A percentile compares a stretch with the other conserved stretches of the same genome.
phyloP scores from a whole-genome alignment of 306 rosid species.

The Vigna radiata region DNA sequence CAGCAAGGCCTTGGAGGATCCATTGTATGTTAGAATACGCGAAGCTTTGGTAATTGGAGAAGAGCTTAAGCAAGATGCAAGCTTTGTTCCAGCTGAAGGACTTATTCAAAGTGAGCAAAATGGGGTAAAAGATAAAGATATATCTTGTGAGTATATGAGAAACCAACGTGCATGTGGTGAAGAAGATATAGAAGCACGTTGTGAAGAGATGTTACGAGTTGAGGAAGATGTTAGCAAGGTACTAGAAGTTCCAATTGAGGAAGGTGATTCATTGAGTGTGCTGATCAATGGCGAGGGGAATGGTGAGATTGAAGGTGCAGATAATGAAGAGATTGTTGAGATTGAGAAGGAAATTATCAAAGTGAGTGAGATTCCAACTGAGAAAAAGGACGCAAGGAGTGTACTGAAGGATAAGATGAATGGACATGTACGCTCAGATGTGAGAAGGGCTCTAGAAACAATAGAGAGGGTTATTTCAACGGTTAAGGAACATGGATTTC shows the following conservation, averaged over 20 bases:
- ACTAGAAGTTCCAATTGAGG: constrained; percentile 30
- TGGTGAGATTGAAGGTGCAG: no score
- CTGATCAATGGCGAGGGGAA: constrained; percentile 43
- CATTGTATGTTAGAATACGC: constrained; percentile 64
- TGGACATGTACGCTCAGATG: constrained; percentile 62
- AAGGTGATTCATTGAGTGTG: constrained; percentile 38
- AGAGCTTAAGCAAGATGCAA: constrained; percentile 39
- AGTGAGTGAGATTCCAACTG: constrained; percentile 29
- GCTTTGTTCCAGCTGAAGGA: constrained; percentile 44
- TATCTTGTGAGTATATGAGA: constrained; percentile 40
- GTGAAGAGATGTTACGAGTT: constrained; percentile 56
- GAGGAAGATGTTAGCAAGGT: constrained; percentile 44
- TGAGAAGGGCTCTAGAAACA: constrained; percentile 78
- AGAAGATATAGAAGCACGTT: constrained; percentile 69
- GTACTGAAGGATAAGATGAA: constrained; percentile 47
- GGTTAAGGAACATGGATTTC: constrained; percentile 57
- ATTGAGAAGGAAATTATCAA: constrained; percentile 46
- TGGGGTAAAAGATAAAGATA: constrained; percentile 41
- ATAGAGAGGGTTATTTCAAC: constrained; percentile 70
- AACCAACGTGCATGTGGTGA: constrained; percentile 24
- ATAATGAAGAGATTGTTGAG: no score
- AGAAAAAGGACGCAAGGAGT: constrained; percentile 42
- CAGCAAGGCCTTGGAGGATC: constrained; percentile 65
- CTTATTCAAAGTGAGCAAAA: constrained; percentile 41
- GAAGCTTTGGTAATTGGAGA: constrained; percentile 55